Evolutionary conservation across 371 early-diverging fungal species (phyloP).

Genomic region (Lichtheimia hyalospora): DNA sequence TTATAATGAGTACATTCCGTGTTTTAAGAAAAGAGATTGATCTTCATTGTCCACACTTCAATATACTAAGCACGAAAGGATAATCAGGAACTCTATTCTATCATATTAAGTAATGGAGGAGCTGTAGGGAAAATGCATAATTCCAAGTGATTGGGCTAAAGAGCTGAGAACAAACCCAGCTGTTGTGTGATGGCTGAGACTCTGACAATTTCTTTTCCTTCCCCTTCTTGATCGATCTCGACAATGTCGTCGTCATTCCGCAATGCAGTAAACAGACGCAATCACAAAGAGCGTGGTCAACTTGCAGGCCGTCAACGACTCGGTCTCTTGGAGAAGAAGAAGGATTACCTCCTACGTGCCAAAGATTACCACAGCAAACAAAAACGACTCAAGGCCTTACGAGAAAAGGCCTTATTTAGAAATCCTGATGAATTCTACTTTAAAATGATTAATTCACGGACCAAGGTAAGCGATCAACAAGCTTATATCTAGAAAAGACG

Average conservation of each 20-base stretch:
- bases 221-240: slow-evolving; percentile 6
- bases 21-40: too few species aligned
- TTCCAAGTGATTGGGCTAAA: too few species aligned
- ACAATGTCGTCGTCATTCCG: slow-evolving; percentile 66
- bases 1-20: too few species aligned
- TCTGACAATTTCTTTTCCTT: background rate
- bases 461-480: slow-evolving; percentile 47
- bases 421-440: slow-evolving; percentile 99
- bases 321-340: slow-evolving; percentile 95
- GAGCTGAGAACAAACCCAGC: too few species aligned
- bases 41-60: too few species aligned
- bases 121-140: too few species aligned
- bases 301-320: slow-evolving; percentile 64
- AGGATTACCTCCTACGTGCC: slow-evolving; percentile 96
- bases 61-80: too few species aligned
- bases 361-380: slow-evolving; percentile 88
- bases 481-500: background rate
- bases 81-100: too few species aligned
- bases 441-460: slow-evolving; percentile 88
- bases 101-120: too few species aligned
- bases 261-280: slow-evolving; percentile 85
- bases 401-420: slow-evolving; percentile 81
- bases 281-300: slow-evolving; percentile 93
- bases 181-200: too few species aligned
- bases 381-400: slow-evolving; percentile 77